Percentiles rank a stretch among this genome's conserved stretches.
These are phyloP conservation scores for Sonneratia alba DNA, from an alignment of 345 rosid species.

Conservation along the genomic window DNA sequence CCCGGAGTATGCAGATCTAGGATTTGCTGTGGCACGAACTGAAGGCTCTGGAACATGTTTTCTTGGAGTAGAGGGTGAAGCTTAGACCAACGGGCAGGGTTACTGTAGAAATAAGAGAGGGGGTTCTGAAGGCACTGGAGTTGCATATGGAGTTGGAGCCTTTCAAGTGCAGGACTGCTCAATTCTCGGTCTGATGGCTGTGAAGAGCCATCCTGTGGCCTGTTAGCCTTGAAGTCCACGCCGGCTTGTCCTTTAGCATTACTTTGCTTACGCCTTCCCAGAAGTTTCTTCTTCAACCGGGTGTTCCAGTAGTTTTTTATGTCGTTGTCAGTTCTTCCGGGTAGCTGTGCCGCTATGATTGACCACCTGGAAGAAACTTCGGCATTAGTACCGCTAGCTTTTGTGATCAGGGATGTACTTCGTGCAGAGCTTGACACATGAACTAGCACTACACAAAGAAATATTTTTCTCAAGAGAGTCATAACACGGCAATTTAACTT, in stretches of 20 bases:
- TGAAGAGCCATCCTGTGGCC: slow-evolving; percentile 17
- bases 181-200: slow-evolving; percentile 26
- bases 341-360: slow-evolving; percentile 94
- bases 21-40: slow-evolving; percentile 10
- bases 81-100: slow-evolving; percentile 69
- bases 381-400: too few relatives aligned
- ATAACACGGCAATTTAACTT: background rate
- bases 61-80: slow-evolving; percentile 43
- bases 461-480: background rate
- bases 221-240: slow-evolving; percentile 9
- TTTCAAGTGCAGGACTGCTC: slow-evolving; percentile 73
- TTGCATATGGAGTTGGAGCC: slow-evolving; percentile 90
- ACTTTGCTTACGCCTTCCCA: slow-evolving; percentile 67
- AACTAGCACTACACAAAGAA: too few relatives aligned
- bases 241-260: slow-evolving; percentile 15
- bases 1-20: background rate
- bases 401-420: too few relatives aligned
- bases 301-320: slow-evolving; percentile 98
- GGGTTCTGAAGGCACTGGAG: slow-evolving; percentile 70
- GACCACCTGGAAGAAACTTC: slow-evolving; percentile 59
- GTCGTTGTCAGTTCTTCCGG: slow-evolving; percentile 98
- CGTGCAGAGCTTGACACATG: too few relatives aligned
- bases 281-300: slow-evolving; percentile 84
- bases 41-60: slow-evolving; percentile 30
- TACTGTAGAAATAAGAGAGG: slow-evolving; percentile 38